Evolutionary conservation across 75 land plant genomes (phyloP).

Genomic region (Sequoiadendron giganteum): DNA sequence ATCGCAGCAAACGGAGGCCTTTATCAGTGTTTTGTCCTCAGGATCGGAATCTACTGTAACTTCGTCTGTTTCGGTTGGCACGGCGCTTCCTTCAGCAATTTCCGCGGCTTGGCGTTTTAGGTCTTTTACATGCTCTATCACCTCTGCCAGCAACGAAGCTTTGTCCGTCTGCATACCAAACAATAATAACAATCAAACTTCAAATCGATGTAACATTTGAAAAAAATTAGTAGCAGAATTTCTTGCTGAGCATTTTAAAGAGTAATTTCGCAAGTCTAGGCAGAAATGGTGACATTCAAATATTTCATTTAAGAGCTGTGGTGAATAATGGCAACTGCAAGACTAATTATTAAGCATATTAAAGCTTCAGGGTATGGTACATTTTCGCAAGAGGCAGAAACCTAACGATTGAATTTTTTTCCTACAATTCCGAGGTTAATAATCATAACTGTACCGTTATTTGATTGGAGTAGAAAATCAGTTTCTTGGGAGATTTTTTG

Average conservation of each 20-base stretch:
- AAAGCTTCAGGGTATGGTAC: no score
- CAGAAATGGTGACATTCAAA: no score
- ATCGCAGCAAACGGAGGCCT: slow-evolving; percentile 80
- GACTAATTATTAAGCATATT: neutral
- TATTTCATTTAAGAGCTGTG: no score
- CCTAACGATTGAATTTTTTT: neutral
- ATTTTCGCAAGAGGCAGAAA: neutral
- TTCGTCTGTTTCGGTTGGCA: slow-evolving; percentile 81
- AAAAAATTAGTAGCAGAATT: no score
- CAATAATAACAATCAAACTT: neutral
- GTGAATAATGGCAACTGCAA: neutral
- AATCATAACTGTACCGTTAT: neutral
- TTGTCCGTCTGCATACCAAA: slow-evolving; percentile 72
- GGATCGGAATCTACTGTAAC: slow-evolving; percentile 61
- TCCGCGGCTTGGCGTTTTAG: slow-evolving; percentile 77
- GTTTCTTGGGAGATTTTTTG: neutral
- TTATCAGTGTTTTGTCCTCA: slow-evolving; percentile 49
- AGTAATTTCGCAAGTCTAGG: no score
- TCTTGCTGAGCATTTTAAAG: no score
- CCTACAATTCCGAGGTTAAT: neutral
- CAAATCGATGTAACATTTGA: neutral
- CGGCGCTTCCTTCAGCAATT: slow-evolving; percentile 60
- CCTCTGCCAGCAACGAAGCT: slow-evolving; percentile 91
- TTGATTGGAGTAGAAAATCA: no score
- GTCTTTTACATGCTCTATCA: slow-evolving; percentile 86